A percentile compares a stretch with the other conserved stretches of the same genome.
These are phyloP conservation scores for Apostasia ramifera DNA, from an alignment of 106 monocot genomes.

Conservation along the genomic window DNA sequence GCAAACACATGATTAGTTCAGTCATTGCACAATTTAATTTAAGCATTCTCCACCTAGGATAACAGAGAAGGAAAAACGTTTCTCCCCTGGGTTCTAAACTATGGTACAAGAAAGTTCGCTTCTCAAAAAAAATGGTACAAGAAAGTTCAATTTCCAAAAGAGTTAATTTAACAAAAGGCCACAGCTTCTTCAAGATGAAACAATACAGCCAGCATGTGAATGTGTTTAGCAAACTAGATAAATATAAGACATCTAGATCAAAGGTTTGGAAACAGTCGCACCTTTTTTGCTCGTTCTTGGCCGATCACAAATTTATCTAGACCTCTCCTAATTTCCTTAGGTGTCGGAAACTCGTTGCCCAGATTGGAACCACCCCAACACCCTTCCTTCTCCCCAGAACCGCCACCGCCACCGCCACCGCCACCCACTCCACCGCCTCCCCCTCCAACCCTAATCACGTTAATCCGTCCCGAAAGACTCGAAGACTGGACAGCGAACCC, in stretches of 20 bases:
- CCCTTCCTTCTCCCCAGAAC: slow-evolving; percentile 20
- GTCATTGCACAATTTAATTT: no score
- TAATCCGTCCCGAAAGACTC: slow-evolving; percentile 29
- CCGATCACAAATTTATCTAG: slow-evolving; percentile 85
- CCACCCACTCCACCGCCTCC: slow-evolving; percentile 21
- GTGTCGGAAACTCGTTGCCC: slow-evolving; percentile 65
- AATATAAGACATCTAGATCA: background rate
- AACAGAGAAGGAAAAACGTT: no score
- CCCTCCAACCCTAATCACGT: slow-evolving; percentile 55
- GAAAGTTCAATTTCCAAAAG: background rate
- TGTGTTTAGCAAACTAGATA: background rate
- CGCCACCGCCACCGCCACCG: slow-evolving; percentile 9
- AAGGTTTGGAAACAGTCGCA: slow-evolving; percentile 5
- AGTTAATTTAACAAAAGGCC: background rate
- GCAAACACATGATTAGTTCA: no score
- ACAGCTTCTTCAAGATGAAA: background rate
- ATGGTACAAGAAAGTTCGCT: no score
- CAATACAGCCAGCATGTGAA: background rate
- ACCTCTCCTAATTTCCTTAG: slow-evolving; percentile 73
- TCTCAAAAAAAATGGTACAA: background rate
- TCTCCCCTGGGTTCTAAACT: no score
- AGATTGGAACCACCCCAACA: slow-evolving; percentile 53
- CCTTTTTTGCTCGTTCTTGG: slow-evolving; percentile 84
- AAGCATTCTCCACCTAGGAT: no score
- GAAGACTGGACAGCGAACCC: slow-evolving; percentile 19